Conservation (phyloP, 1,139 yeast genomes). For the Saccharomyces pastorianus region DNA sequence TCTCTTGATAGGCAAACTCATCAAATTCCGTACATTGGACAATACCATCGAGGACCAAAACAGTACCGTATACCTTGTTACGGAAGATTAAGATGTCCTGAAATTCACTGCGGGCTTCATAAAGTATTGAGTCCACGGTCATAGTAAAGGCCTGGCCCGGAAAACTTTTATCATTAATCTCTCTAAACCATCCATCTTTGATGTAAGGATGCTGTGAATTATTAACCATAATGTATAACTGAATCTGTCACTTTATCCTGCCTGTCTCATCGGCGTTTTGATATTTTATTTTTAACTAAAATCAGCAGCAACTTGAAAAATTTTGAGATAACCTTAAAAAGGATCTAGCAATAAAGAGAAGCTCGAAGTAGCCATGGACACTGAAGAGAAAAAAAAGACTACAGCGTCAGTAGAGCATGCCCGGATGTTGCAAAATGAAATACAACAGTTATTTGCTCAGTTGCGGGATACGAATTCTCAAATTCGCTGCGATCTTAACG, state of each 20-base stretch:
- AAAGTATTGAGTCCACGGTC: conserved; percentile 68
- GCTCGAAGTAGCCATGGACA: not conserved
- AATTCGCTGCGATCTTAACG: conserved; percentile 24
- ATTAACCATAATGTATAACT: not conserved
- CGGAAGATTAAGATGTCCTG: conserved; percentile 85
- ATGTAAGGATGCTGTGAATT: conserved; percentile 16
- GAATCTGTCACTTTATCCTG: not conserved
- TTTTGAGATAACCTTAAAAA: not conserved
- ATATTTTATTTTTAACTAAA: not conserved
- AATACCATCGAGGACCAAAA: conserved; percentile 80
- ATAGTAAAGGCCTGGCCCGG: conserved; percentile 94
- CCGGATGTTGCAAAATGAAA: conserved; percentile 21
- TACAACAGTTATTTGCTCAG: conserved; percentile 16
- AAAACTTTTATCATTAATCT: conserved; percentile 79
- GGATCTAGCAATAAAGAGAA: not conserved
- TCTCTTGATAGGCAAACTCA: conserved; percentile 90
- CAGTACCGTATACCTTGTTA: conserved; percentile 81
- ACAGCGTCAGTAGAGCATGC: conserved; percentile 12
- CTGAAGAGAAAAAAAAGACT: not conserved
- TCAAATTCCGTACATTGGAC: conserved; percentile 91
- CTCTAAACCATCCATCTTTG: conserved; percentile 85
- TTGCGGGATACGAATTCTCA: conserved; percentile 19
- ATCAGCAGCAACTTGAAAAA: not conserved
- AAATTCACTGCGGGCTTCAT: conserved; percentile 69
- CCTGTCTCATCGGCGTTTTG: not conserved